Evolutionary conservation across 306 rosid genomes (phyloP).

Genomic region (Clitoria ternatea): DNA sequence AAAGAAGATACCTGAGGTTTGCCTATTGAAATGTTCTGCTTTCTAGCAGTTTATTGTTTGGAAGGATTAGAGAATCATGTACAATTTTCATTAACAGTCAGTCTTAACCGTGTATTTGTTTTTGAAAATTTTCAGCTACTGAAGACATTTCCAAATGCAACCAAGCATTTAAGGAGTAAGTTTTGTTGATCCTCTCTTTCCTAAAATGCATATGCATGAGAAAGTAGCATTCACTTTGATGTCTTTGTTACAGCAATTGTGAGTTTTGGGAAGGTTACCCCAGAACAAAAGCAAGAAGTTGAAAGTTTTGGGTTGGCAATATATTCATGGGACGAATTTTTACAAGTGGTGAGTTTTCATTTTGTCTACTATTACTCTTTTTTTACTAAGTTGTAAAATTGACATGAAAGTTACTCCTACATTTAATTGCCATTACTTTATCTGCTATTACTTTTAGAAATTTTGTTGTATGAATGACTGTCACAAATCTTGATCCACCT

Average conservation of each 20-base stretch:
- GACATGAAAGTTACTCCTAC: neutral
- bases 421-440: neutral
- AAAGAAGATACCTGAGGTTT: constrained; percentile 85
- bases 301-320: constrained; percentile 52
- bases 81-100: neutral
- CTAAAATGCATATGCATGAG: neutral
- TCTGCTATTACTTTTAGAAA: neutral
- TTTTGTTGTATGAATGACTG: too few species aligned
- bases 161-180: constrained; percentile 68
- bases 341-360: constrained; percentile 62
- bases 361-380: constrained; percentile 2
- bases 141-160: constrained; percentile 67
- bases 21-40: neutral
- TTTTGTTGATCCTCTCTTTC: constrained; percentile 21
- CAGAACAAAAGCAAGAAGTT: constrained; percentile 67
- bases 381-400: neutral
- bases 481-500: neutral
- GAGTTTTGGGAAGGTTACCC: constrained; percentile 84
- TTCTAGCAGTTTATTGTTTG: neutral
- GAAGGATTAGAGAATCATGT: constrained; percentile 1
- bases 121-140: constrained; percentile 53
- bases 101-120: constrained; percentile 17
- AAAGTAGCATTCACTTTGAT: constrained; percentile 15
- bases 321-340: constrained; percentile 81
- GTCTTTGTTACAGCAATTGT: constrained; percentile 57